Base-by-base conservation (phyloP, 2,329 filamentous ascomycete species). In the Botrytis fragariae region DNA sequence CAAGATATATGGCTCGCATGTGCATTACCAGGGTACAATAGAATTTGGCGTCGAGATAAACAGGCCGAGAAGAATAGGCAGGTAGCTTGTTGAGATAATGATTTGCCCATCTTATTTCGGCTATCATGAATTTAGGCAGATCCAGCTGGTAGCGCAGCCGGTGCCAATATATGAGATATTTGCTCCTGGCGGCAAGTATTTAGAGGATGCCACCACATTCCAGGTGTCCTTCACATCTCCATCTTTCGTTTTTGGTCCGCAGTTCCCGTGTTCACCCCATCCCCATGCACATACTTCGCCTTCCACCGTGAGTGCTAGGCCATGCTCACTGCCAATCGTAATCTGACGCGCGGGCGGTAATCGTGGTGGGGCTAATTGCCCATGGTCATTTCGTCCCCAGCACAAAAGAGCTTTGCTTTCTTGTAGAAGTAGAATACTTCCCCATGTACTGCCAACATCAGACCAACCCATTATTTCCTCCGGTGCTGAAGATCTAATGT, bases 261-360 rank as follows among this genome's bases (percentile, higher is more conserved):
- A 99, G 81, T 99, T 99, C 1, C 96, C 96, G 83, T 99, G 96
- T 83, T 98, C 95, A 2, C 94, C 95, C 96, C 96, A 99, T 32
- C 96, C 96, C 94, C 95, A 98, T 1, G 93, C 89, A 67, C 97
- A 83, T 1, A 97, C 89, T 69, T 91, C 87, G 1, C 89, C 89
- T 32, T 87, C 85, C 16, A 83, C 83, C 0, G 92, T 90, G 39
- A 95, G 82, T 14, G 90, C 93, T 75, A 98, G 82, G n/a, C 89
- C 90, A 82, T 99, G 96, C 82, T 98, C 96, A 80, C 95, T 98
- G 0, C 96, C 96, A 63, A 92, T 88, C 4, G 93, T 92, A n/a
- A 98, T 87, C 37, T 85, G 84, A 16, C 84, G 82, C 5, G 94
- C 79, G 1, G 80, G 79, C 0, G 91, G 90, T 1, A 97, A 81